These are phyloP conservation scores for Suillus bovinus DNA, from an alignment of 768 basidiomycete species.

Conservation along the genomic window DNA sequence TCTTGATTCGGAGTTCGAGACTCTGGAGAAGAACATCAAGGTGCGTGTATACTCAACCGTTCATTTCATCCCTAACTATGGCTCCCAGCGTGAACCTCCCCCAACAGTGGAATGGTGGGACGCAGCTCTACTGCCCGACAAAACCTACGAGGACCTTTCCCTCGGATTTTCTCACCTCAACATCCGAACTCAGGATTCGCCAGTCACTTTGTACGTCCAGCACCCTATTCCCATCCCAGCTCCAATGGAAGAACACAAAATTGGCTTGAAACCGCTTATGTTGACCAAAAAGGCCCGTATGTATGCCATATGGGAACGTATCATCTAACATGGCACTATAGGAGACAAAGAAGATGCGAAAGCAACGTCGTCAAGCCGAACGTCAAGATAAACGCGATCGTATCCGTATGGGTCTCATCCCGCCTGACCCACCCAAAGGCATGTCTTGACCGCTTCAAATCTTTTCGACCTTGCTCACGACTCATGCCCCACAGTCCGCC, in stretches of 20 bases:
- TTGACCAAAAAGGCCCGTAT: slow-evolving; percentile 76
- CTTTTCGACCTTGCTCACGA: not conserved
- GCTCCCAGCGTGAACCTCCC: slow-evolving; percentile 73
- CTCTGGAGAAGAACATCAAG: slow-evolving; percentile 86
- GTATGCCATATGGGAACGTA: slow-evolving; percentile 17
- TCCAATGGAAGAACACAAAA: slow-evolving; percentile 81
- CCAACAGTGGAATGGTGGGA: slow-evolving; percentile 99
- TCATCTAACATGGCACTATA: slow-evolving; percentile 19
- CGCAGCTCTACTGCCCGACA: slow-evolving; percentile 75
- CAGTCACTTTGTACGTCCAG: slow-evolving; percentile 89
- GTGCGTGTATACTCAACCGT: slow-evolving; percentile 39
- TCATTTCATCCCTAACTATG: slow-evolving; percentile 3
- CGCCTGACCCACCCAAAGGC: slow-evolving; percentile 96
- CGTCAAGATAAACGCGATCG: slow-evolving; percentile 94
- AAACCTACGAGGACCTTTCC: slow-evolving; percentile 75
- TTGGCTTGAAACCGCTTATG: slow-evolving; percentile 81
- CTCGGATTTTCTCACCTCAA: slow-evolving; percentile 58
- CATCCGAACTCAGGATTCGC: slow-evolving; percentile 63
- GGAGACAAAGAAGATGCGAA: slow-evolving; percentile 98
- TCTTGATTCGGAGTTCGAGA: slow-evolving; percentile 89
- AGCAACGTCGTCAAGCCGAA: slow-evolving; percentile 83
- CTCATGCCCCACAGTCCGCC: slow-evolving; percentile 58
- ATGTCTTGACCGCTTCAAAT: slow-evolving; percentile 10
- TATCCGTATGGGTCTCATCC: slow-evolving; percentile 92
- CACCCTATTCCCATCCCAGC: slow-evolving; percentile 97